These are phyloP conservation scores for Amanita rimosa DNA, from an alignment of 768 basidiomycete species.

Conservation along the genomic window DNA sequence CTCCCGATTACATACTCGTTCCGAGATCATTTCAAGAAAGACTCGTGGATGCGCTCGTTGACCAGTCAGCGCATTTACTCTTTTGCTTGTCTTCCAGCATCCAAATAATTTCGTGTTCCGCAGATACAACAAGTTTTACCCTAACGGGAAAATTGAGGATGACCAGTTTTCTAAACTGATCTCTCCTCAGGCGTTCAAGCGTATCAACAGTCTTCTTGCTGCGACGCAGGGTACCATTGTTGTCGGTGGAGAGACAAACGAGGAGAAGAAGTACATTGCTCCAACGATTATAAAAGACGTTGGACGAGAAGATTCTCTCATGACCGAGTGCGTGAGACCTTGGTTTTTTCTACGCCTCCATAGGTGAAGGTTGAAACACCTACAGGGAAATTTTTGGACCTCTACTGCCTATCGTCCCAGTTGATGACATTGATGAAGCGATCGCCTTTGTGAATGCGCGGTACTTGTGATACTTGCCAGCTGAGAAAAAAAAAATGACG, in stretches of 20 bases:
- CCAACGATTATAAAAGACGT: conserved; percentile 5
- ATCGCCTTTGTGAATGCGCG: conserved; percentile 54
- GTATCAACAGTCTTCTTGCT: conserved; percentile 4
- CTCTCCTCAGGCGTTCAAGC: conserved; percentile 35
- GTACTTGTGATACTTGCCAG: conserved; percentile 20
- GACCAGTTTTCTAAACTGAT: conserved; percentile 43
- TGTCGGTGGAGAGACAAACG: conserved; percentile 5
- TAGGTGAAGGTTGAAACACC: background rate
- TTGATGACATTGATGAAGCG: conserved; percentile 60
- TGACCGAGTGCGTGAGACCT: conserved; percentile 4
- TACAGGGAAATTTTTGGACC: conserved; percentile 79
- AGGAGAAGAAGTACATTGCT: conserved; percentile 4
- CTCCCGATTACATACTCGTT: conserved; percentile 46
- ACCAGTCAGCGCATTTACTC: conserved; percentile 19
- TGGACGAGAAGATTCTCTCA: conserved; percentile 1
- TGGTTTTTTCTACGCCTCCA: background rate
- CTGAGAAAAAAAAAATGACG: background rate
- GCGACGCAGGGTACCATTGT: conserved; percentile 4
- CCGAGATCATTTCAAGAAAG: conserved; percentile 31
- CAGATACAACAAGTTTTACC: conserved; percentile 48
- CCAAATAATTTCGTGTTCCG: background rate
- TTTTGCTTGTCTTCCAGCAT: background rate
- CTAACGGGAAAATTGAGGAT: conserved; percentile 32
- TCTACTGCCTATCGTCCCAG: conserved; percentile 61
- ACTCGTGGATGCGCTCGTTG: conserved; percentile 32